These are phyloP conservation scores for Xenoacremonium recifei DNA, from an alignment of 2,329 filamentous ascomycete genomes.

Conservation along the genomic window DNA sequence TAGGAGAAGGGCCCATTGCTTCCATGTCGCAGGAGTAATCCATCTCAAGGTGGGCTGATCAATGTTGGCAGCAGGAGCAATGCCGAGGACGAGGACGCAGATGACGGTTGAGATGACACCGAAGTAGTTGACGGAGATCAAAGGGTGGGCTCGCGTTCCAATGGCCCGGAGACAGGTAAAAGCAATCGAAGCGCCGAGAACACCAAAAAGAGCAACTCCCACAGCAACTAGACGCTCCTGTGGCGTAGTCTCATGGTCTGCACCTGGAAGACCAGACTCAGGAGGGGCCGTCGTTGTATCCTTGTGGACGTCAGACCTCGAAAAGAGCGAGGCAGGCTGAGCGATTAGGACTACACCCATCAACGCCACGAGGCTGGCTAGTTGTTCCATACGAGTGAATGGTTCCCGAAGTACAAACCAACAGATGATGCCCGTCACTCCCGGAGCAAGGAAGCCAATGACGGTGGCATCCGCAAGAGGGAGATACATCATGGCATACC, in stretches of 20 bases:
- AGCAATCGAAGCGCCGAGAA: constrained; percentile 71
- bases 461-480: constrained; percentile 86
- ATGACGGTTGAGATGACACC: constrained; percentile 68
- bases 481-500: constrained; percentile 66
- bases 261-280: constrained; percentile 23
- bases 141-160: constrained; percentile 73
- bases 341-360: constrained; percentile 82
- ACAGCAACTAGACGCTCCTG: constrained; percentile 69
- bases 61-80: constrained; percentile 43
- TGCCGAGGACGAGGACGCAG: constrained; percentile 57
- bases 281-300: constrained; percentile 16
- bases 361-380: constrained; percentile 73
- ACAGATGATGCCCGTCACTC: constrained; percentile 76
- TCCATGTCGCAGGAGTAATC: constrained; percentile 36
- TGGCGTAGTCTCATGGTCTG: constrained; percentile 47
- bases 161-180: constrained; percentile 78
- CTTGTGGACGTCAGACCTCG: constrained; percentile 15
- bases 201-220: constrained; percentile 70
- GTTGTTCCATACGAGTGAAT: constrained; percentile 74
- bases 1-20: constrained; percentile 66
- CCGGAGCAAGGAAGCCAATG: constrained; percentile 82
- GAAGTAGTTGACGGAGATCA: constrained; percentile 89
- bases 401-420: constrained; percentile 72
- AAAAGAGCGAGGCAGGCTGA: constrained; percentile 61
- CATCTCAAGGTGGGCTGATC: constrained; percentile 47